Evolutionary conservation across 768 basidiomycete species (phyloP), one percentile per base, ranked within the genome.

Genomic region (Leccinum imitatum): DNA sequence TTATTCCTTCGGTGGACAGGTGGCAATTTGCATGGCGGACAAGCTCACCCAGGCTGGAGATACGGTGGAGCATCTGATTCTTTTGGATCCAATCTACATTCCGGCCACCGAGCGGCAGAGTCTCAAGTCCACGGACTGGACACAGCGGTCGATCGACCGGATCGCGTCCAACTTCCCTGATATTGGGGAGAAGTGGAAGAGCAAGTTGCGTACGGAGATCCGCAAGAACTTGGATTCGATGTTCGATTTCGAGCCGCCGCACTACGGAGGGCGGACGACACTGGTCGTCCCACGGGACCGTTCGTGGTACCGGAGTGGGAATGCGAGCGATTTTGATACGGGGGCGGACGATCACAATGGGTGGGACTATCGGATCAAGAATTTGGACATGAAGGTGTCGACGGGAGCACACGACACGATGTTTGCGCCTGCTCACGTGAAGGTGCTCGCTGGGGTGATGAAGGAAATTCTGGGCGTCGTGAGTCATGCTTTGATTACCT

Each of bases 141-240:
- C 55, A 8, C 67, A 73, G 31, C 69, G 66, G n/a, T 65, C 66
- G 6, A 68, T 72, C 6, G 70, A 73, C n/a, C 64, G 70, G 52
- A 73, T 72, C 60, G 62, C 65, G 11, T 59, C 65, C 56, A 73
- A 72, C 61, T 72, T 72, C 62, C 66, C 65, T n/a, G 71, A 72
- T 11, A 73, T 72, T 11, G 71, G 71, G 6, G 71, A 73, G 46
- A 69, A 63, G 52, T 72, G 71, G 71, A 71, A 71, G 31, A 68
- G 53, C 59, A 72, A 69, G 56, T 46, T 72, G 50, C 68, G 67
- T 46, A 62, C 61, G 15, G 71, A 72, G 60, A 73, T 73, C 47
- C 67, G 70, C 30, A 72, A 72, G 66, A 72, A 72, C 57, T 50
- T 72, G 61, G 71, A 73, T 8, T 71, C 65, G 5, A 72, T 72